Conservation (phyloP, 2,329 filamentous ascomycete species). For the Cercospora beticola region DNA sequence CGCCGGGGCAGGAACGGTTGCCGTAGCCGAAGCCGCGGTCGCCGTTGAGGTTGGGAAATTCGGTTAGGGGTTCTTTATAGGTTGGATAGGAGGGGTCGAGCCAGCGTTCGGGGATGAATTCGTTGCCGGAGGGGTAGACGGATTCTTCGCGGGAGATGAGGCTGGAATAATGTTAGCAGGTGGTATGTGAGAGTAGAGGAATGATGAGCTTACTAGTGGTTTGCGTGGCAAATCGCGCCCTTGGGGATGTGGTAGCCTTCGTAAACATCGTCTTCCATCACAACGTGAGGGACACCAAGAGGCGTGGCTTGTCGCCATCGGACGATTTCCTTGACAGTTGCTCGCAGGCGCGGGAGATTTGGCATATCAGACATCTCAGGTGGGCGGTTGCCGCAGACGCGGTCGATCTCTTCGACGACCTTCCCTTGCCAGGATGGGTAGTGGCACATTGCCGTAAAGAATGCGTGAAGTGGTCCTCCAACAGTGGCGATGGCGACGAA, state of each 20-base stretch:
- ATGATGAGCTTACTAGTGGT: constrained; percentile 34
- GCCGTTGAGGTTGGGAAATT: constrained; percentile 38
- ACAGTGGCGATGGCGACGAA: constrained; percentile 39
- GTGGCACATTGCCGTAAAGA: constrained; percentile 38
- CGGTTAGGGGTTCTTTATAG: constrained; percentile 39
- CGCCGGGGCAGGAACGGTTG: constrained; percentile 38
- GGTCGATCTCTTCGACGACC: constrained; percentile 36
- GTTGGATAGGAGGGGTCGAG: constrained; percentile 38
- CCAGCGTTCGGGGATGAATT: constrained; percentile 39
- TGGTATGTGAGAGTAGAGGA: background rate
- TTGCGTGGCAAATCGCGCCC: constrained; percentile 39
- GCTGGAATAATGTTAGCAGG: constrained; percentile 22
- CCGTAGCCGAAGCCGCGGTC: constrained; percentile 39
- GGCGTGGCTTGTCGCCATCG: constrained; percentile 39
- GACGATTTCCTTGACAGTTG: constrained; percentile 39
- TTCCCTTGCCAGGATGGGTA: constrained; percentile 36
- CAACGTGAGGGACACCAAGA: constrained; percentile 44
- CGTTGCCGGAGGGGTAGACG: constrained; percentile 34
- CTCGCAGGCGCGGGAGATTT: constrained; percentile 36
- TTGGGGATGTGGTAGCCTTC: constrained; percentile 41
- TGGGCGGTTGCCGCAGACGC: constrained; percentile 36
- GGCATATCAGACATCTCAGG: constrained; percentile 36
- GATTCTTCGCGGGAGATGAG: constrained; percentile 36
- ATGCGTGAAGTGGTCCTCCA: constrained; percentile 37
- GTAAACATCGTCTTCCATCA: constrained; percentile 40